Percentiles rank a stretch among this genome's conserved stretches.
These are phyloP conservation scores for Boletus rubescentipes DNA, from an alignment of 768 basidiomycete species.

Conservation along the genomic window DNA sequence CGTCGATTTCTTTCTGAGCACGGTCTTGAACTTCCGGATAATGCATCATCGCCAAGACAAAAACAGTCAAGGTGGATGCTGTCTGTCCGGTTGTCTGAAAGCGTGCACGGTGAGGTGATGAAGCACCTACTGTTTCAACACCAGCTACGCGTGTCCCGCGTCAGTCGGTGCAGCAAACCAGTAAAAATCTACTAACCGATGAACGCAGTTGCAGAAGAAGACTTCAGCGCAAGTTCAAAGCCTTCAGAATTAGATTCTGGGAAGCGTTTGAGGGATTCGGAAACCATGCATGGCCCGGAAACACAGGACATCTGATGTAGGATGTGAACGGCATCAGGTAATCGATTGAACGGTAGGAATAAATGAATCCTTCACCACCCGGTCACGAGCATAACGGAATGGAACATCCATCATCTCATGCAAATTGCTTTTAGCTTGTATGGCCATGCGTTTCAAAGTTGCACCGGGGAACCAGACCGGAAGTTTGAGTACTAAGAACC, in stretches of 20 bases:
- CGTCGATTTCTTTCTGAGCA: constrained; percentile 36
- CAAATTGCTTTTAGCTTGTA: constrained; percentile 29
- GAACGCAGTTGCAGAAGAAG: constrained; percentile 33
- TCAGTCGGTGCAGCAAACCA: constrained; percentile 4
- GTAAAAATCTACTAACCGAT: constrained; percentile 22
- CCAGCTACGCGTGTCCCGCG: constrained; percentile 17
- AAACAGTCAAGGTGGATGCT: constrained; percentile 31
- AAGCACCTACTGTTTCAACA: constrained; percentile 28
- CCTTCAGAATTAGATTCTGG: constrained; percentile 13
- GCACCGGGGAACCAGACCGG: constrained; percentile 39
- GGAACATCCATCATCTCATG: constrained; percentile 30
- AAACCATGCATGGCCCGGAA: constrained; percentile 30
- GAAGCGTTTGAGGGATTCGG: constrained; percentile 29
- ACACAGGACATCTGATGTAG: constrained; percentile 16
- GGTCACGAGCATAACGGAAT: constrained; percentile 29
- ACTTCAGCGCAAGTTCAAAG: constrained; percentile 31
- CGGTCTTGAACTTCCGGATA: constrained; percentile 36
- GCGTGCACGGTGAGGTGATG: neutral
- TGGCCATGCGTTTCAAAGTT: constrained; percentile 29
- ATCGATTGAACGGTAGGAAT: neutral
- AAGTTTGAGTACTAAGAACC: constrained; percentile 27
- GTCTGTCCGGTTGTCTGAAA: constrained; percentile 22
- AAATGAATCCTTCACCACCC: constrained; percentile 17
- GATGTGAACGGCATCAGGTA: neutral
- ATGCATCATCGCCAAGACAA: constrained; percentile 35